phyloP scores from a whole-genome alignment of 2,329 filamentous ascomycete species.

The Cladosporium cucumerinum region DNA sequence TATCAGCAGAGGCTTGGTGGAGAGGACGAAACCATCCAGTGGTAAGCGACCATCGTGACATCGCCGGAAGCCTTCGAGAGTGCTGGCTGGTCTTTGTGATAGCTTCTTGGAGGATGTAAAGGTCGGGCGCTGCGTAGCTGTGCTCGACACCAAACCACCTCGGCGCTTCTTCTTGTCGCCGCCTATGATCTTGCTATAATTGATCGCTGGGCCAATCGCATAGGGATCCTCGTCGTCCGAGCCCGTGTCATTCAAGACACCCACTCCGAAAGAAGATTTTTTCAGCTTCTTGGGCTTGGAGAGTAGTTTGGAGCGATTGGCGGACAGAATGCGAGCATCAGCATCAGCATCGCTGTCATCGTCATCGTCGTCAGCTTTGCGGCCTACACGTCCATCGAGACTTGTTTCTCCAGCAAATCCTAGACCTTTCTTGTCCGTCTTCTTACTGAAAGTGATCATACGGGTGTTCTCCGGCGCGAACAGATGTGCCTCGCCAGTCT shows the following conservation, averaged over 20 bases:
- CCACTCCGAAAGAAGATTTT: conserved; percentile 78
- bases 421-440: conserved; percentile 67
- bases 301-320: conserved; percentile 31
- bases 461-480: conserved; percentile 81
- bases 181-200: conserved; percentile 77
- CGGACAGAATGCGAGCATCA: conserved; percentile 31
- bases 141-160: conserved; percentile 31
- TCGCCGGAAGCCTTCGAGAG: conserved; percentile 55
- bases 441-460: conserved; percentile 64
- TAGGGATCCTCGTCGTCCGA: conserved; percentile 96
- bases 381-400: conserved; percentile 39
- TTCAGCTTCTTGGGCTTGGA: conserved; percentile 47
- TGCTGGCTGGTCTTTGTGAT: conserved; percentile 2
- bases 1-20: conserved; percentile 43
- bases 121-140: conserved; percentile 55
- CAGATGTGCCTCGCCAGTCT: conserved; percentile 57
- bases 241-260: conserved; percentile 84
- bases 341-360: conserved; percentile 34
- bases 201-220: conserved; percentile 84
- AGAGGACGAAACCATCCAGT: conserved; percentile 74
- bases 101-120: conserved; percentile 68
- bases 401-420: conserved; percentile 62
- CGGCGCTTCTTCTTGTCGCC: conserved; percentile 66
- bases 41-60: conserved; percentile 82
- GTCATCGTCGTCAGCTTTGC: conserved; percentile 35